Evolutionary conservation across 768 basidiomycete species (phyloP), one percentile per base, ranked within the genome.

Genomic region (Paxillus involutus): DNA sequence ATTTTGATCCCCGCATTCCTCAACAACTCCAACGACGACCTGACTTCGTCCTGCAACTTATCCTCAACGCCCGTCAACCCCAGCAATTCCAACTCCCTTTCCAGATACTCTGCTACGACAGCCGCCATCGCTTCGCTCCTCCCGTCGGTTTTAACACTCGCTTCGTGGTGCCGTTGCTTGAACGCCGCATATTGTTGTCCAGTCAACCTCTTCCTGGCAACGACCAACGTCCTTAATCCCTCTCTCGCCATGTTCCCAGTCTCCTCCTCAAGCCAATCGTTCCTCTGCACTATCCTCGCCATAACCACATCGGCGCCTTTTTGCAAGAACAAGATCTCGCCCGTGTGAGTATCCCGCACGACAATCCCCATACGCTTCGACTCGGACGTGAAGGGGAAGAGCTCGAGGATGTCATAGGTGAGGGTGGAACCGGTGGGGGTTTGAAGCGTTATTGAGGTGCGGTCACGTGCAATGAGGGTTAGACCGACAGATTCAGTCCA

Each of bases 271-370:
- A 99, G 78, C 97, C 97, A 98, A 71, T 98, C 97, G 68, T 98
- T 98, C 63, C 89, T 84, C 66, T 92, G 93, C 35, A 98, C 96
- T 49, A 99, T 94, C 63, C 80, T 83, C 24, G 88, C 80, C 97
- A 99, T 98, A 39, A 98, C 92, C n/a, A 95, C 94, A 66, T 99
- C 97, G 0, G 96, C 97, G 24, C 97, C 97, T 68, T 99, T 99
- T 66, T 98, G 93, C 54, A 94, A 74, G 73, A 99, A 99, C 10
- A 80, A 84, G 48, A 95, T 85, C 55, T 95, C 92, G 47, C 88
- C 85, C 0, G 82, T 80, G 33, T 82, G 78, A 0, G 74, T 68
- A 52, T 98, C 95, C 24, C 89, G 86, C 33, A 98, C 89, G 63
- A 99, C 81, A 65, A 98, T 98, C 32, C 97, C 95, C 97, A 98